Base-by-base conservation (phyloP, 2,329 filamentous ascomycete species). In the Diaporthe sp. region DNA sequence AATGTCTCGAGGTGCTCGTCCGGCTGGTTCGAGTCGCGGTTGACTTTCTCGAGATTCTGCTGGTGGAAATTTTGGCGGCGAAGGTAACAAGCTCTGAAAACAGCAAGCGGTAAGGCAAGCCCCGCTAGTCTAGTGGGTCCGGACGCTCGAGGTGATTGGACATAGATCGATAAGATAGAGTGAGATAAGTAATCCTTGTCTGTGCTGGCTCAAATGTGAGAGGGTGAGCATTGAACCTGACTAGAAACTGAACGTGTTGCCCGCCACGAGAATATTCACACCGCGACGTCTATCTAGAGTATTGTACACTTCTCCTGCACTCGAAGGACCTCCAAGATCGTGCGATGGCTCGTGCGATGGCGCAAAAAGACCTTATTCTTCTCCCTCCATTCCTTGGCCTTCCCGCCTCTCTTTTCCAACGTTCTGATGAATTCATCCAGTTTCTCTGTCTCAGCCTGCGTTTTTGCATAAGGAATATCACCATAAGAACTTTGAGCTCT, bases 31-130 rank as follows among this genome's bases (percentile, higher is more conserved):
- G 34, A 69, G 65, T 69, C 65, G 65, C 17, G 37, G 71, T 73
- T 62, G 71, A 73, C 71, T 73, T 73, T 65, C 71, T 65, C 58
- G 59, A 57, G 71, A 73, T 73, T 73, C 71, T 73, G 71, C 71
- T 55, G 71, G 71, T 59, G 71, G 46, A 73, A 73, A 55, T 61
- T 73, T 73, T 73, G 71, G 71, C 71, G 71, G 71, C 42, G 71
- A 73, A 55, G 58, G 46, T 13, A 34, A 39, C 8, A 8, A 55
- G 46, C 25, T 73, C 58, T 65, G 58, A 55, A 73, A 61, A 55
- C 37, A 73, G 61, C 49, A 73, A 73, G 71, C 71, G 71, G 71
- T 73, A 73, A 73, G 49, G 12, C 12, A 65, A 31, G 7, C 65
- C 65, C 65, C 65, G 65, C 46, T n/a, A 57, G 39, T 10, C 10